Evolutionary conservation across 305 asterid genomes (phyloP).

Genomic region (Fraxinus latifolia): DNA sequence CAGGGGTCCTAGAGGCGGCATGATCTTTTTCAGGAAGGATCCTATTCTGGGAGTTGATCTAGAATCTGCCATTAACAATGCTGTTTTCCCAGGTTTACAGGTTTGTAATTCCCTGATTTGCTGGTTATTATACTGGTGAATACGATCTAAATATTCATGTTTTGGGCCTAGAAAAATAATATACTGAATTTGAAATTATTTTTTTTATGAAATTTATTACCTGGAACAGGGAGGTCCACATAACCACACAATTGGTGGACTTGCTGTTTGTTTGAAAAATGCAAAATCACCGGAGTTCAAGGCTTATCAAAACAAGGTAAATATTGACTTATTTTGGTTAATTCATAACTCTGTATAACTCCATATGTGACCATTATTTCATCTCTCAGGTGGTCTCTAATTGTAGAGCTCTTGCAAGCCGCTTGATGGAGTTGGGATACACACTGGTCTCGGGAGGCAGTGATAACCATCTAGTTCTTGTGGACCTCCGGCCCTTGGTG

Average conservation of each 20-base stretch:
- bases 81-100: slow-evolving; percentile 95
- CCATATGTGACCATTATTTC: slow-evolving; percentile 16
- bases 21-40: slow-evolving; percentile 90
- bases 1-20: slow-evolving; percentile 97
- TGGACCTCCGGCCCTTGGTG: slow-evolving; percentile 87
- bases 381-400: slow-evolving; percentile 68
- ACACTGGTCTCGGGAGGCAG: slow-evolving; percentile 90
- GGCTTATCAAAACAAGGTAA: slow-evolving; percentile 76
- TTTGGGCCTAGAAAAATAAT: not conserved
- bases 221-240: slow-evolving; percentile 87
- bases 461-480: slow-evolving; percentile 95
- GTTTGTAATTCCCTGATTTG: slow-evolving; percentile 32
- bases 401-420: slow-evolving; percentile 79
- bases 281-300: slow-evolving; percentile 76
- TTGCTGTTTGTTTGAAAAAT: slow-evolving; percentile 76
- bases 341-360: not conserved
- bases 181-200: not conserved
- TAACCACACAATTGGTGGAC: slow-evolving; percentile 92
- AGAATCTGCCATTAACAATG: slow-evolving; percentile 84
- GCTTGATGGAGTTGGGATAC: slow-evolving; percentile 75
- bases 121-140: not conserved
- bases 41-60: slow-evolving; percentile 77
- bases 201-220: not conserved
- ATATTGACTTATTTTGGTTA: slow-evolving; percentile 6
- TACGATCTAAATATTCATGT: not conserved